Conservation (phyloP, 2,329 filamentous ascomycete genomes). For the Nemania sp. region DNA sequence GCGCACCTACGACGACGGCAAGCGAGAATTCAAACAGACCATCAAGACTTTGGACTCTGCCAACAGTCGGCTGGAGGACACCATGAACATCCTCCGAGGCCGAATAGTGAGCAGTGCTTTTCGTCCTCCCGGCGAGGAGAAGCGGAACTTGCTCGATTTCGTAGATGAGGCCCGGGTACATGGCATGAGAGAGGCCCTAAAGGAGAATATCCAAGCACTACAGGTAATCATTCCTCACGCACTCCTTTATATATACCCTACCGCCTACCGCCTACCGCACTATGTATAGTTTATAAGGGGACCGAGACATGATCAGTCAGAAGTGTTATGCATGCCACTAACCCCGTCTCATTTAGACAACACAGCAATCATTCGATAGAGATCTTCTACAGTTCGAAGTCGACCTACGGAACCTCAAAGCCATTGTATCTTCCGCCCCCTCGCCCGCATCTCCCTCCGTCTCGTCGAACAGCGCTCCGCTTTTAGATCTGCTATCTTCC, state of each 20-base stretch:
- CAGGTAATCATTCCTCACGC: conserved; percentile 61
- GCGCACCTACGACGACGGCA: conserved; percentile 67
- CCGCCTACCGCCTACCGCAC: neutral
- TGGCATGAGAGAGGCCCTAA: conserved; percentile 73
- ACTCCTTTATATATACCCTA: neutral
- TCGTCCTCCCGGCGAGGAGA: conserved; percentile 67
- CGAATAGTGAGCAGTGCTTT: conserved; percentile 74
- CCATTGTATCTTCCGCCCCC: conserved; percentile 62
- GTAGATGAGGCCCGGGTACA: conserved; percentile 79
- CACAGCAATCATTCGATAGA: conserved; percentile 80
- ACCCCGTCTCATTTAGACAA: conserved; percentile 57
- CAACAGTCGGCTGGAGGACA: conserved; percentile 72
- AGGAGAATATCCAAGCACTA: conserved; percentile 76
- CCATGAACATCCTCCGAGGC: conserved; percentile 72
- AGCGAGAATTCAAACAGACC: conserved; percentile 70
- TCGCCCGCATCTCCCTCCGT: conserved; percentile 52
- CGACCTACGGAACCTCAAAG: conserved; percentile 75
- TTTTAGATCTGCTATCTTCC: conserved; percentile 67
- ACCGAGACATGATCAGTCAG: neutral
- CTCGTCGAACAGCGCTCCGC: conserved; percentile 56
- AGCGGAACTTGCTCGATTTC: conserved; percentile 78
- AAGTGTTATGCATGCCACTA: neutral
- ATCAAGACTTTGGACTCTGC: conserved; percentile 75
- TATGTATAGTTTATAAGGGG: neutral
- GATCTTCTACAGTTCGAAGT: conserved; percentile 81